phyloP scores from a whole-genome alignment of 768 basidiomycete genomes.

The Dentipellis fragilis region DNA sequence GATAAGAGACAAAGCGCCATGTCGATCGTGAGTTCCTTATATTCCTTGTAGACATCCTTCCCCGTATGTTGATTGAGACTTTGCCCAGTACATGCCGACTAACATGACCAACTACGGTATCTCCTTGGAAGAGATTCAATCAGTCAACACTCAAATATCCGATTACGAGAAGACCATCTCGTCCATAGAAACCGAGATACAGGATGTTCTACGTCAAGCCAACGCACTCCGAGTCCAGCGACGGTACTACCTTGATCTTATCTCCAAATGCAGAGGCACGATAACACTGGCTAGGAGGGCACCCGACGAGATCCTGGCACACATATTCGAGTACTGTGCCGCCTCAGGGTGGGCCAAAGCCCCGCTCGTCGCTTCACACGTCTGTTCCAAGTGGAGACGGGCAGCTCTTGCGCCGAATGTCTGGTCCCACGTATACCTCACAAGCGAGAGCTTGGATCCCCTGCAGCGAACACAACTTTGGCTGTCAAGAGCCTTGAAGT shows the following conservation, averaged over 20 bases:
- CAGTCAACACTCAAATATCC: conserved; percentile 15
- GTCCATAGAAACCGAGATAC: conserved; percentile 33
- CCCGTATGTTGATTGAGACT: too few relatives aligned
- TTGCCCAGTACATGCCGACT: not conserved
- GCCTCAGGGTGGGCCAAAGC: conserved; percentile 41
- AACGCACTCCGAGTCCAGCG: conserved; percentile 34
- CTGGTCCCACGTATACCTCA: conserved; percentile 49
- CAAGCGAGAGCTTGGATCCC: conserved; percentile 33
- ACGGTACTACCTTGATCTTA: conserved; percentile 30
- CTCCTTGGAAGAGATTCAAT: conserved; percentile 14
- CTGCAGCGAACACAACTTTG: conserved; percentile 35
- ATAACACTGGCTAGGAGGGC: conserved; percentile 48
- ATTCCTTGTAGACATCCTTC: too few relatives aligned
- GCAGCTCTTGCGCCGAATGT: conserved; percentile 40
- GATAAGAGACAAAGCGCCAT: too few relatives aligned
- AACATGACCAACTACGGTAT: not conserved
- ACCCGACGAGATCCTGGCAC: conserved; percentile 43
- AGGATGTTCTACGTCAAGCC: conserved; percentile 27
- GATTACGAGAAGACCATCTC: conserved; percentile 32
- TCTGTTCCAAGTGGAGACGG: conserved; percentile 49
- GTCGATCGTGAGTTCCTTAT: too few relatives aligned
- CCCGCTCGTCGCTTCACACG: conserved; percentile 46
- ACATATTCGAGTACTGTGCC: conserved; percentile 43
- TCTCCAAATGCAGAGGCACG: conserved; percentile 33
- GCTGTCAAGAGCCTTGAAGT: conserved; percentile 36